Evolutionary conservation across 2,329 filamentous ascomycete species (phyloP), one percentile per base, ranked within the genome.

Genomic region (Neoscytalidium dimidiatum): DNA sequence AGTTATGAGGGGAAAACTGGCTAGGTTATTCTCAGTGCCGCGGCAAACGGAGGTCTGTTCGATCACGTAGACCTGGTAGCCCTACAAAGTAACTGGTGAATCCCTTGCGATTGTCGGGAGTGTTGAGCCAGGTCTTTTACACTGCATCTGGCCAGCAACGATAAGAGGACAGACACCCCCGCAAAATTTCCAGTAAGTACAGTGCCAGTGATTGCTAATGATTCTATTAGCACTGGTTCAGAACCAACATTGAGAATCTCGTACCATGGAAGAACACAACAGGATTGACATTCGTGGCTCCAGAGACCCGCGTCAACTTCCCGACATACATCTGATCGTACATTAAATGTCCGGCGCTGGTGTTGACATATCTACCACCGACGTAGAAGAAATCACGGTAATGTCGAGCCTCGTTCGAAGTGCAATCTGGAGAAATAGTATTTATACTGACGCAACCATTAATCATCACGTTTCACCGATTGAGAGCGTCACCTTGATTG

Each of bases 321-420:
- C 86, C 84, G 26, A 85, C 82, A 67, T 86, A 86, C 77, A 86
- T 83, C 73, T 86, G 84, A 58, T 78, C 77, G 19, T 58, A 53
- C 6, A 17, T 53, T 4, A 29, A 14, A n/a, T 69, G 64, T 3
- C 66, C 66, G 7, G 21, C 2, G 44, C 9, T 26, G 44, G 19
- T 48, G 8, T 48, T 26, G 44, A 48, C 44, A 48, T 48, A 28
- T 41, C 38, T 41, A 17, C 38, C 5, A 17, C 14, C 38, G 4
- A 41, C 38, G 38, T 41, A 41, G 5, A 41, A 41, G 38, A 19
- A 41, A 17, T 41, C 38, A 4, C 38, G 38, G 38, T 41, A 41
- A 41, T 41, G 38, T 4, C 9, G 4, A 17, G 38, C 38, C n/a
- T 41, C 14, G 13, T 41, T 41, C 38, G 38, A 41, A 11, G 38